Base-by-base conservation (phyloP, 2,329 filamentous ascomycete species). In the Talaromyces rugulosus region DNA sequence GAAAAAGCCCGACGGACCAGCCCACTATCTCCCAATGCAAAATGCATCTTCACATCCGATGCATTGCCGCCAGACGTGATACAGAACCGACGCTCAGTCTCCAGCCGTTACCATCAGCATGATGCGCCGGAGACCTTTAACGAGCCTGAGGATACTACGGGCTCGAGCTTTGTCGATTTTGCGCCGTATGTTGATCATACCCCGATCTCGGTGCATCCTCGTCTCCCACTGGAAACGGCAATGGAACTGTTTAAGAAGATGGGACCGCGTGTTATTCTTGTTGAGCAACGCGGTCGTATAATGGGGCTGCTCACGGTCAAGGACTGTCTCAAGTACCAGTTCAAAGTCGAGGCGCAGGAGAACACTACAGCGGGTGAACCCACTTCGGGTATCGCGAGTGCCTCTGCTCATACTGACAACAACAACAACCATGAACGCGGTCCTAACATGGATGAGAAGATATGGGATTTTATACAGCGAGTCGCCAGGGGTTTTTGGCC, bases 201-300 rank as follows among this genome's bases (percentile, higher is more conserved):
- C 0, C 95, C 95, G 0, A 86, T 99, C 1, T 90, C 92, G 0
- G 93, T 93, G 0, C 95, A 99, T 71, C 95, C 95, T 0, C 87
- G 92, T 1, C 85, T 98, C 0, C 90, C 94, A 0, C 86, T 99
- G 0, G 95, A 99, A 77, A 99, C 95, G 0, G 94, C 96, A 34
- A 97, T 99, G 92, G 95, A 99, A 72, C 83, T 99, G 11, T 99
- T 99, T 81, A 94, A 94, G 75, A 99, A 98, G 79, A 96, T 99
- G 74, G 95, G 95, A 0, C 95, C 94, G 0, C 86, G 95, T 1
- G 92, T 97, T 5, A 94, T 99, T 56, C 83, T 99, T 3, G 89
- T 97, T 44, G 95, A 99, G 75, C 89, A 96, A 72, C 89, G 91
- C 62, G 95, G 95, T 14, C 86, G 86, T 56, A 83, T 99, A 1